Evolutionary conservation across 768 basidiomycete species (phyloP).

Genomic region (Cystofilobasidium ferigula): DNA sequence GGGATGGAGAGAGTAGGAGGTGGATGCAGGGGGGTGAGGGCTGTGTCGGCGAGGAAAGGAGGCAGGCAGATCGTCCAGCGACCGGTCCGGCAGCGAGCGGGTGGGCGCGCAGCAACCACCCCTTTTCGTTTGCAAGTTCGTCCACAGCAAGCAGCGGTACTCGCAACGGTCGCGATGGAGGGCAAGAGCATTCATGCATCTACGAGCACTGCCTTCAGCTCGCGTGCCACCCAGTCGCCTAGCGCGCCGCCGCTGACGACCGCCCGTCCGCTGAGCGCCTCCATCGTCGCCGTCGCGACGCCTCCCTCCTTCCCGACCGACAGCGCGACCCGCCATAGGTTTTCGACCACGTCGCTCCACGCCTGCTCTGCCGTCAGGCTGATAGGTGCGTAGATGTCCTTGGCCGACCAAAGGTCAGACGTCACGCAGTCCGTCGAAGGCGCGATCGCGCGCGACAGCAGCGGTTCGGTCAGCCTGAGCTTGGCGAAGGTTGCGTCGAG

Average conservation of each 20-base stretch:
- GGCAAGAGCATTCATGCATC: too few relatives aligned
- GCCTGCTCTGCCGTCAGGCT: slow-evolving; percentile 1
- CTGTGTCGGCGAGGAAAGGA: too few relatives aligned
- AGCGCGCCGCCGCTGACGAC: not conserved
- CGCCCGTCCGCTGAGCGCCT: not conserved
- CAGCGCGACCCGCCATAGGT: not conserved
- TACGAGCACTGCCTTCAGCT: not conserved
- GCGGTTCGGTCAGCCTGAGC: not conserved
- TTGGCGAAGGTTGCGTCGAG: not conserved
- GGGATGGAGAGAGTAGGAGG: not conserved
- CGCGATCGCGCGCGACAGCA: not conserved
- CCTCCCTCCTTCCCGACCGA: not conserved
- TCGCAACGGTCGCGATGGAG: too few relatives aligned
- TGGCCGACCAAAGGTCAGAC: not conserved
- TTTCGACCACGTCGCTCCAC: not conserved
- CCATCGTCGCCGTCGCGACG: not conserved
- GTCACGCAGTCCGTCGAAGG: not conserved
- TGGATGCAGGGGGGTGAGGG: not conserved
- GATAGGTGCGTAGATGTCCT: not conserved
- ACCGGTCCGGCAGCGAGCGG: too few relatives aligned
- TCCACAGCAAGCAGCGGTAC: too few relatives aligned
- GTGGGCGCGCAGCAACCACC: too few relatives aligned
- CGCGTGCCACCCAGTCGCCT: not conserved
- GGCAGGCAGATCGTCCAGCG: too few relatives aligned
- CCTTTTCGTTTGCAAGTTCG: too few relatives aligned